Evolutionary conservation across 257 asterid species (phyloP), one percentile per base, ranked within the genome.

Genomic region (Ocimum tenuiflorum): DNA sequence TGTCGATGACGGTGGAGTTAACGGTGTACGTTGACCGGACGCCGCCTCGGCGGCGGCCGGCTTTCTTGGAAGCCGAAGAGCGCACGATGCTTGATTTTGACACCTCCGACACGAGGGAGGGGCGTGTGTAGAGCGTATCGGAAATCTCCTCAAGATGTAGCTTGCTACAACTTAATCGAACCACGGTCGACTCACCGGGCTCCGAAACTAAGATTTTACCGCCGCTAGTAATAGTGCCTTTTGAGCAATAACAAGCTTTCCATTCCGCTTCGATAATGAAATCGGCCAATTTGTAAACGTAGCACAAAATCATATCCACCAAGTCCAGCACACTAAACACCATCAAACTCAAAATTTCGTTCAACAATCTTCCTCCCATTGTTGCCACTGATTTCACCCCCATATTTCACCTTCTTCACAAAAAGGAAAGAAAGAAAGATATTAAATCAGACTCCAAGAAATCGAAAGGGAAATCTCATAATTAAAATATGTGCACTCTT

Each of bases 41-140:
- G 8, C 39, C 69, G 15, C 83, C 59, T 3, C 59, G 47, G 7
- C 68, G 72, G 13, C 57, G 67, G 14, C 53, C 55, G 46, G 55
- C 46, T 56, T 36, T 73, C 0, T 72, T 47, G 1, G 82, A 27
- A 27, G 31, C 31, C 31, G 31, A 27, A 27, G 31, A 33, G 12
- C 80, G 78, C 3, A 78, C 52, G 1, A 76, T 70, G 11, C 85
- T 75, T 6, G 83, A 83, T 5, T 80, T 82, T 0, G 94, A 78
- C 19, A 81, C 82, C 49, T 85, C 86, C 7, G 91, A 71, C 29
- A 77, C 81, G 39, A 81, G 47, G 1, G 96, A 83, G 2, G 86
- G 86, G 35, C 99, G 91, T n/a, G 83, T 77, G 82, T 83, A 91
- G 61, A 94, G 88, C 2, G 99, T 94, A 83, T 94, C 96, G 3